These are phyloP conservation scores for Urostyla sp. DNA, from an alignment of 73 alveolate species.

Conservation along the genomic window DNA sequence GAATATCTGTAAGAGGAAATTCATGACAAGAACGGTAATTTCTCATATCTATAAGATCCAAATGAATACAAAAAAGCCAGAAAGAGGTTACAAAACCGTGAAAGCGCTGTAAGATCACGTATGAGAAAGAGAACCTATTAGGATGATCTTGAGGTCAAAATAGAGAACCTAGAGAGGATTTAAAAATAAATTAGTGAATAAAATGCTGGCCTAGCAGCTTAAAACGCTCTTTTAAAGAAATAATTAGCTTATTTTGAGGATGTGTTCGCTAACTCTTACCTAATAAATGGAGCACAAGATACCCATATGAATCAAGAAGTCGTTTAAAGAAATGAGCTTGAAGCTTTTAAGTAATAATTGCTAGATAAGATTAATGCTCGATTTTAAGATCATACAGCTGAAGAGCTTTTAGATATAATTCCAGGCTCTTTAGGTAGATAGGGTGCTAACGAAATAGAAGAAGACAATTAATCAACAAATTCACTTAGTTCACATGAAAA, in stretches of 20 bases:
- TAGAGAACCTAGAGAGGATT: constrained; percentile 24
- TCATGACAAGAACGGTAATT: constrained; percentile 42
- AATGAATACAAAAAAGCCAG: constrained; percentile 53
- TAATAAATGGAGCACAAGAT: no score
- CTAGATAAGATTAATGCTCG: constrained; percentile 31
- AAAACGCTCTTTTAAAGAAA: constrained; percentile 22
- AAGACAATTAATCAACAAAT: not conserved
- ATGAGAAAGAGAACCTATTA: constrained; percentile 33
- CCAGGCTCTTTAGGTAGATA: not conserved
- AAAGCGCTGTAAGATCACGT: constrained; percentile 47
- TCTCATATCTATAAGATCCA: constrained; percentile 26
- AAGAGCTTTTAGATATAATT: constrained; percentile 22
- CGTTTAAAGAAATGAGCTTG: constrained; percentile 10
- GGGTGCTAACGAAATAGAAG: not conserved
- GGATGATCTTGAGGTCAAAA: constrained; percentile 42
- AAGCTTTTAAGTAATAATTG: not conserved
- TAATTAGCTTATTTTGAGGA: constrained; percentile 27
- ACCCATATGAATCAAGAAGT: constrained; percentile 1
- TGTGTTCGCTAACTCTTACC: constrained; percentile 38
- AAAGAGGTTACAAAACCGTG: constrained; percentile 48
- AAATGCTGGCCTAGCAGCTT: constrained; percentile 32
- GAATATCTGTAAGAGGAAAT: constrained; percentile 18
- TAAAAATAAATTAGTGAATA: constrained; percentile 32
- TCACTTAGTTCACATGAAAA: constrained; percentile 2
- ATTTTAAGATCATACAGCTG: constrained; percentile 22